phyloP scores from a whole-genome alignment of 371 early-diverging fungal species.

The Gilbertella persicaria region DNA sequence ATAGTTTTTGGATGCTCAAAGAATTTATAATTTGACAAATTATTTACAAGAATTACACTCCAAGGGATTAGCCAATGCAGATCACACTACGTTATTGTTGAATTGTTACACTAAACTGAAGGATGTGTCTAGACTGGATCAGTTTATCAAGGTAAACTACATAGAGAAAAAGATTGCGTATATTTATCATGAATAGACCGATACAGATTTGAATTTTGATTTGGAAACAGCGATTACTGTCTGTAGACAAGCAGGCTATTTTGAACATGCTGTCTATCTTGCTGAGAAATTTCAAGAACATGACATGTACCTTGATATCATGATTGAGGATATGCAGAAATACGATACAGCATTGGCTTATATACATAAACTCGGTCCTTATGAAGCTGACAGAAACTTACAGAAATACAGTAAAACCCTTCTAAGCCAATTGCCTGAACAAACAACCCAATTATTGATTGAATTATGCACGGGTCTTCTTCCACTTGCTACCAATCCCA shows the following conservation, averaged over 20 bases:
- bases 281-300: slow-evolving; percentile 82
- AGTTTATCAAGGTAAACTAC: slow-evolving; percentile 76
- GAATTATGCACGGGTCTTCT: slow-evolving; percentile 68
- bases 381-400: slow-evolving; percentile 65
- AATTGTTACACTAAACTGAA: slow-evolving; percentile 96
- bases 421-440: slow-evolving; percentile 69
- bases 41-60: slow-evolving; percentile 91
- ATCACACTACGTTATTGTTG: slow-evolving; percentile 93
- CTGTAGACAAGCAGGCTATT: slow-evolving; percentile 89
- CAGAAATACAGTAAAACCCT: slow-evolving; percentile 80
- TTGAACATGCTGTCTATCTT: slow-evolving; percentile 84
- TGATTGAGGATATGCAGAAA: slow-evolving; percentile 84
- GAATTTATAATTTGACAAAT: slow-evolving; percentile 84
- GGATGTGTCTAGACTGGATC: slow-evolving; percentile 78
- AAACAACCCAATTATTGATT: slow-evolving; percentile 81
- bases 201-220: slow-evolving; percentile 79
- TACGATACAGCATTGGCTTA: slow-evolving; percentile 74
- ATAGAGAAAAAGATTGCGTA: neutral
- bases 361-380: slow-evolving; percentile 59
- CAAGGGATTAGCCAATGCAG: slow-evolving; percentile 81
- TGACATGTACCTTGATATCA: slow-evolving; percentile 76
- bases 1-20: slow-evolving; percentile 89
- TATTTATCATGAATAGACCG: slow-evolving; percentile 42
- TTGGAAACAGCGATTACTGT: slow-evolving; percentile 92
- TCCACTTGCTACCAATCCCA: slow-evolving; percentile 10